phyloP scores from a whole-genome alignment of 345 rosid genomes.

The Camelina hispida region DNA sequence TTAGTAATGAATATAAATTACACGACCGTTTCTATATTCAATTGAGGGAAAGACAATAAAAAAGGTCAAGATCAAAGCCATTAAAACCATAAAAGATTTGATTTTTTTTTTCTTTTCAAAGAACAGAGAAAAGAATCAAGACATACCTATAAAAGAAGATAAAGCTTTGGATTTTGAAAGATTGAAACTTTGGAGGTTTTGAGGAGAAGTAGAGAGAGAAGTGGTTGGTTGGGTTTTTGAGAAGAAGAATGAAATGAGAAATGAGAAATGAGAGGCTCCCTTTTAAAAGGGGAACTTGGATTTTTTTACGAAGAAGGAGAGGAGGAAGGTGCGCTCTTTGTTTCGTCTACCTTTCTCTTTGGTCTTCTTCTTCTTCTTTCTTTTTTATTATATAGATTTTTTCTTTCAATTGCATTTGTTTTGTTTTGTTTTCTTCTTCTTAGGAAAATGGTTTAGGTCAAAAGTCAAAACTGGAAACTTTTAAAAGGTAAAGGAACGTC shows the following conservation, averaged over 20 bases:
- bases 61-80: slow-evolving; percentile 3
- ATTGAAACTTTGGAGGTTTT: slow-evolving; percentile 25
- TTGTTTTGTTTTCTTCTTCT: slow-evolving; percentile 15
- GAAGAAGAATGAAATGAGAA: slow-evolving; percentile 28
- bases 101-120: too few species aligned
- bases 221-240: not conserved
- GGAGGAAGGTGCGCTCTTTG: slow-evolving; percentile 73
- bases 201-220: not conserved
- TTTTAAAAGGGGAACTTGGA: slow-evolving; percentile 38
- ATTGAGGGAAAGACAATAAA: not conserved
- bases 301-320: slow-evolving; percentile 51
- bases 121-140: slow-evolving; percentile 28
- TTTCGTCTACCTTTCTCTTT: slow-evolving; percentile 45
- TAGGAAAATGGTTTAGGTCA: slow-evolving; percentile 40
- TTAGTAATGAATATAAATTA: not conserved
- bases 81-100: not conserved
- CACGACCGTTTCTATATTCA: slow-evolving; percentile 6
- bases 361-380: slow-evolving; percentile 10
- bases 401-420: not conserved
- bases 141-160: slow-evolving; percentile 39
- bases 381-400: not conserved
- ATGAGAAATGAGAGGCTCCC: slow-evolving; percentile 30
- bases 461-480: slow-evolving; percentile 44
- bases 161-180: slow-evolving; percentile 17
- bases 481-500: slow-evolving; percentile 43